These are phyloP conservation scores for Xylaria sp. DNA, from an alignment of 2,329 filamentous ascomycete species.

Conservation along the genomic window DNA sequence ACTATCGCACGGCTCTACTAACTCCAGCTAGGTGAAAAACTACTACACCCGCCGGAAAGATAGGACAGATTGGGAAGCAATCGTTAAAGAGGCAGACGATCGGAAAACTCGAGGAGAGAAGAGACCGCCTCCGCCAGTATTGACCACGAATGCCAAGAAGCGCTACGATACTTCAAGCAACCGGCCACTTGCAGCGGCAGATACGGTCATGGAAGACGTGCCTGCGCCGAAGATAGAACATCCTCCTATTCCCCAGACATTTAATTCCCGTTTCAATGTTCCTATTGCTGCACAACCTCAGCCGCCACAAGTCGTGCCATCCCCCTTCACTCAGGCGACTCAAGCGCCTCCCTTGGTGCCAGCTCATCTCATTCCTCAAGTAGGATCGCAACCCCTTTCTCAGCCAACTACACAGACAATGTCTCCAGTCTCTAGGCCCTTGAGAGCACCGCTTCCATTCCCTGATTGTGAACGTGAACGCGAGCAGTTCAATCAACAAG, in stretches of 20 bases:
- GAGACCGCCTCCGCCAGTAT: constrained; percentile 69
- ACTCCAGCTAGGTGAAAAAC: constrained; percentile 69
- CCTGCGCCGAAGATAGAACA: constrained; percentile 59
- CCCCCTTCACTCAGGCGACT: constrained; percentile 47
- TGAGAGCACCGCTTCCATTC: constrained; percentile 61
- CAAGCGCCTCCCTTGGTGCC: constrained; percentile 45
- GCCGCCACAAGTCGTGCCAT: constrained; percentile 44
- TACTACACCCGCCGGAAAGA: constrained; percentile 74
- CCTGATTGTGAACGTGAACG: constrained; percentile 59
- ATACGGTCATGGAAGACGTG: constrained; percentile 59
- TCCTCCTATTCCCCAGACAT: constrained; percentile 51
- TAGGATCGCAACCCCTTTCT: constrained; percentile 51
- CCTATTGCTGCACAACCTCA: constrained; percentile 59
- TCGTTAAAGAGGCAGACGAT: constrained; percentile 69
- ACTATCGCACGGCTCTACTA: constrained; percentile 36
- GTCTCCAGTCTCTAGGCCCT: constrained; percentile 58
- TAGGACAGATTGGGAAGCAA: constrained; percentile 69
- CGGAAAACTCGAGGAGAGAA: constrained; percentile 68
- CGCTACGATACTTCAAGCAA: constrained; percentile 60
- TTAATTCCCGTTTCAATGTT: constrained; percentile 58
- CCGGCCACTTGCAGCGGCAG: constrained; percentile 63
- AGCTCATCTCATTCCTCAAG: constrained; percentile 43
- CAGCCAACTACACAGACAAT: constrained; percentile 58
- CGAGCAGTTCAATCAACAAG: constrained; percentile 48
- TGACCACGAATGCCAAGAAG: constrained; percentile 62